Evolutionary conservation across 1,284 basidiomycete species (phyloP).

Genomic region (Polyporus tsugae): DNA sequence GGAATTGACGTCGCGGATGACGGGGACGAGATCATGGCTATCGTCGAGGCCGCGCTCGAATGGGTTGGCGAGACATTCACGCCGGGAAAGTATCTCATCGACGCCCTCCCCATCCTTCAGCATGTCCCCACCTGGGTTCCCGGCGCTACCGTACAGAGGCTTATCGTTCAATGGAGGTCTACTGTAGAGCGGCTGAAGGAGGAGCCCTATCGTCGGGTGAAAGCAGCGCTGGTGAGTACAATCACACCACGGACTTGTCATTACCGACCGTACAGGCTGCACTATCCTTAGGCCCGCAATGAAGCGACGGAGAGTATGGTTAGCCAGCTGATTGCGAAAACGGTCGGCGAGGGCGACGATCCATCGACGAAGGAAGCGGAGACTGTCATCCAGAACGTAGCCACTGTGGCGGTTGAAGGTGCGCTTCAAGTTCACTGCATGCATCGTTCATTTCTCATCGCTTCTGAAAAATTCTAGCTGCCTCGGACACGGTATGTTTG

Average conservation of each 20-base stretch:
- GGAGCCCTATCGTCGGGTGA: conserved; percentile 10
- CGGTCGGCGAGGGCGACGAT: not conserved
- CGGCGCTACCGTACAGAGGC: conserved; percentile 33
- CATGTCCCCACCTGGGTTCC: conserved; percentile 40
- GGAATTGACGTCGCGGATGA: conserved; percentile 18
- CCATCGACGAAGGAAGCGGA: not conserved
- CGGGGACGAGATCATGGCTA: conserved; percentile 5
- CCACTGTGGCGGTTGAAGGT: conserved; percentile 11
- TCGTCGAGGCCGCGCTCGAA: conserved; percentile 7
- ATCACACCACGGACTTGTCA: not conserved
- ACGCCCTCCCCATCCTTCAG: conserved; percentile 32
- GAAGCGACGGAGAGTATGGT: conserved; percentile 5
- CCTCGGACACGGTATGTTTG: conserved; percentile 2
- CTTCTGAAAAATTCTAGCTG: not conserved
- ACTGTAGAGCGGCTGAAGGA: conserved; percentile 18
- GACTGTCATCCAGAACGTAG: conserved; percentile 8
- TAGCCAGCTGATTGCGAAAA: not conserved
- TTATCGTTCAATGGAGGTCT: conserved; percentile 37
- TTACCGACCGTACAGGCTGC: not conserved
- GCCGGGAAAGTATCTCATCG: conserved; percentile 22
- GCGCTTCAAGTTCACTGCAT: not conserved
- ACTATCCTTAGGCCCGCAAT: not conserved
- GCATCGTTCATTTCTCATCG: not conserved
- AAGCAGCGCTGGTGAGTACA: not conserved
- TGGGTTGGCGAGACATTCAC: conserved; percentile 10